Evolutionary conservation across 768 basidiomycete species (phyloP), one percentile per base, ranked within the genome.

Genomic region (Trametes sanguinea): DNA sequence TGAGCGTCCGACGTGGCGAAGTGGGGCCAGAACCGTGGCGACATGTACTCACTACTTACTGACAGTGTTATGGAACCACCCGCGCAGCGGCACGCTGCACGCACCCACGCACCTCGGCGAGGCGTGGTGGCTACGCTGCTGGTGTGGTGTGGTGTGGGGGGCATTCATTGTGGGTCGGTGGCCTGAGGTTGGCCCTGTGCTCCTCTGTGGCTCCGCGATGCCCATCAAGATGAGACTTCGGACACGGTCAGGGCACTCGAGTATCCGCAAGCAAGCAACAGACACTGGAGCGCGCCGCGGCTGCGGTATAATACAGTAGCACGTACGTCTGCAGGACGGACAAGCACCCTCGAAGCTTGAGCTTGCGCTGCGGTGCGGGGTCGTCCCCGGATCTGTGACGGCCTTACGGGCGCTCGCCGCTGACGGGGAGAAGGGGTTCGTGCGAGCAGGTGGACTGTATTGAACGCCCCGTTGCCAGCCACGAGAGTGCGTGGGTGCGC

Each of bases 291-390:
- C 22, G 22, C 22, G 22, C 22, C 22, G 22, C 22, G 22, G 22
- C 22, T 22, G 22, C 22, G 22, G 22, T 22, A 22, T 22, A 22
- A 22, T 22, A 22, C 22, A 22, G 22, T 22, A 22, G 22, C 22
- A 22, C 22, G 22, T 22, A 22, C 22, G 22, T 22, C 22, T 22
- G 22, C 35, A 37, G 6, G 39, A 11, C n/a, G 48, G 32, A 22
- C 5, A 8, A 50, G 17, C 56, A 50, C 56, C 56, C 56, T 22
- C 22, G 46, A 48, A 48, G 37, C 56, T 57, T 57, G 56, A 57
- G 56, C 47, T 48, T 57, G 33, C n/a, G 13, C 7, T 46, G 54
- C 30, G 29, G 43, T 14, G 13, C 32, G 43, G n/a, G 17, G 37
- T 6, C 14, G 17, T 27, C 4, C 22, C 22, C 22, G 22, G 22